A percentile compares a stretch with the other conserved stretches of the same genome.
Conservation (phyloP, 768 basidiomycete genomes). For the Dacryopinax primogenitus region DNA sequence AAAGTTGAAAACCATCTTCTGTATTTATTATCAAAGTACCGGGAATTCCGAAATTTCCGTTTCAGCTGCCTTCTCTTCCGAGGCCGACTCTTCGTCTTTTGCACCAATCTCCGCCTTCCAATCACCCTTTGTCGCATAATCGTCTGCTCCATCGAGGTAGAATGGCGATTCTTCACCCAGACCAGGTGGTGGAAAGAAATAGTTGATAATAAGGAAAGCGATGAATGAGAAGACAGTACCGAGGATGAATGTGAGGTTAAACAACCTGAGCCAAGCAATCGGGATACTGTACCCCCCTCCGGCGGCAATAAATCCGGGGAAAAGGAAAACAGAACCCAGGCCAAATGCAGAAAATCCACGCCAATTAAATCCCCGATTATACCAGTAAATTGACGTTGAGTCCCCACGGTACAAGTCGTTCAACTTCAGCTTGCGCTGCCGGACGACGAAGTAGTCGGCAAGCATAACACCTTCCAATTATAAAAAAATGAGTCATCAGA, state of each 20-base stretch:
- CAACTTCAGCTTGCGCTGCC: slow-evolving; percentile 15
- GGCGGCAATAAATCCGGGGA: background rate
- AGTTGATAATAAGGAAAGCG: slow-evolving; percentile 4
- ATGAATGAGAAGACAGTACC: slow-evolving; percentile 3
- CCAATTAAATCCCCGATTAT: slow-evolving; percentile 20
- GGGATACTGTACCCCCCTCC: slow-evolving; percentile 2
- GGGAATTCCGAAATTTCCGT: background rate
- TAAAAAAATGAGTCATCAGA: background rate
- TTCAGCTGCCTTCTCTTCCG: background rate
- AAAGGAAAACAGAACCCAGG: slow-evolving; percentile 12
- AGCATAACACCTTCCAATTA: slow-evolving; percentile 9
- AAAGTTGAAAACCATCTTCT: too few relatives aligned
- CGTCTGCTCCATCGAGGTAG: background rate
- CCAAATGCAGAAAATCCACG: slow-evolving; percentile 21
- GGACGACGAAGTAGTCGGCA: slow-evolving; percentile 17
- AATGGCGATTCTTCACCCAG: background rate
- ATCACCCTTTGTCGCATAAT: background rate
- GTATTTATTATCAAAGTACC: background rate
- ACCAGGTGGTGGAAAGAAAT: background rate
- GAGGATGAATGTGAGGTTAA: slow-evolving; percentile 6
- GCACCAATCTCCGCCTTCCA: background rate
- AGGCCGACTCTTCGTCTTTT: background rate
- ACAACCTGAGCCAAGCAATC: background rate
- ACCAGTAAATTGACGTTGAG: slow-evolving; percentile 19
- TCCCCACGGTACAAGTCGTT: slow-evolving; percentile 19